Evolutionary conservation across 768 basidiomycete genomes (phyloP).

Genomic region (Calocybe cyanea): DNA sequence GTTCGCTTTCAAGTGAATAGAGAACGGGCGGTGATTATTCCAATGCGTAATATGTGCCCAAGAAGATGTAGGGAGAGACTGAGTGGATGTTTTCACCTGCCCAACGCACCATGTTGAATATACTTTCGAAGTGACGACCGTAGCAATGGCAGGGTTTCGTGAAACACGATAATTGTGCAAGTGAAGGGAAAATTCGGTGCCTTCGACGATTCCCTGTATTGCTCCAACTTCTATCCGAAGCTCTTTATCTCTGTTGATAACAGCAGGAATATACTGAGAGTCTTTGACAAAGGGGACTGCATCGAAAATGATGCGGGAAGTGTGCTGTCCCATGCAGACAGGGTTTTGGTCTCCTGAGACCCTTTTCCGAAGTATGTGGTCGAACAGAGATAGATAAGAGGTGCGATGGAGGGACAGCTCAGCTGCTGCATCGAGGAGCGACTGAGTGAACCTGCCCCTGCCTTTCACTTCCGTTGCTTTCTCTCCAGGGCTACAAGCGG

Average conservation of each 20-base stretch:
- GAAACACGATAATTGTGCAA: conserved; percentile 59
- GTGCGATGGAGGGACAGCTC: conserved; percentile 49
- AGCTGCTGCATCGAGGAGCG: conserved; percentile 46
- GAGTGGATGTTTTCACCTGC: conserved; percentile 31
- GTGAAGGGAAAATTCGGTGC: conserved; percentile 60
- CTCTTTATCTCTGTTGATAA: conserved; percentile 30
- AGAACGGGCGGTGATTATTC: conserved; percentile 56
- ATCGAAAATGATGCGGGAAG: conserved; percentile 49
- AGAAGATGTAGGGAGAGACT: conserved; percentile 30
- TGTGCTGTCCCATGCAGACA: conserved; percentile 46
- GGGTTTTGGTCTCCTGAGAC: conserved; percentile 42
- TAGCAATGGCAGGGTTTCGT: conserved; percentile 49
- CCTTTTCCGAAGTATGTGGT: conserved; percentile 34
- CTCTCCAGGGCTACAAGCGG: conserved; percentile 53
- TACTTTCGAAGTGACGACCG: conserved; percentile 47
- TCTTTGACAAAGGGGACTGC: conserved; percentile 54
- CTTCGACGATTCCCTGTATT: conserved; percentile 61
- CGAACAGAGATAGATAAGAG: conserved; percentile 45
- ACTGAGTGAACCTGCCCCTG: conserved; percentile 58
- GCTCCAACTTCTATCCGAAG: conserved; percentile 55
- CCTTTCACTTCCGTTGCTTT: conserved; percentile 58
- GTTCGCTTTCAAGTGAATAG: conserved; percentile 47
- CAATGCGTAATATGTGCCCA: conserved; percentile 50
- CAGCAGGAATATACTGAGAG: conserved; percentile 41
- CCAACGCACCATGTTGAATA: conserved; percentile 58